Percentiles rank a stretch among this genome's conserved stretches.
Evolutionary conservation across 768 basidiomycete genomes (phyloP).

Genomic region (Nidularia pulvinata): DNA sequence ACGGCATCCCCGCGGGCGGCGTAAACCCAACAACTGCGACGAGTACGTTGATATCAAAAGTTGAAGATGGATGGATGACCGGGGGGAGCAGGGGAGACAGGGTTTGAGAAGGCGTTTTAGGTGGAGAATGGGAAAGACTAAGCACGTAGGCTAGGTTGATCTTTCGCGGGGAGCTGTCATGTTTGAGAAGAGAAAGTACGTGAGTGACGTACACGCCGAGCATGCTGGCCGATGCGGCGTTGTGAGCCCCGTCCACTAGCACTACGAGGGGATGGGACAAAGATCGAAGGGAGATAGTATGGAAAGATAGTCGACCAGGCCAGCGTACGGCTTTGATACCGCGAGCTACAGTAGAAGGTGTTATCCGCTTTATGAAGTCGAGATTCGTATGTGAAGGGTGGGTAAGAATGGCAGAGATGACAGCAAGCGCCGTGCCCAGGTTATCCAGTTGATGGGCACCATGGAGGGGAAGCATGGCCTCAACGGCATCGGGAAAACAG

Average conservation of each 20-base stretch:
- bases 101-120: slow-evolving; percentile 76
- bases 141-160: slow-evolving; percentile 70
- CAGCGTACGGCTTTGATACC: slow-evolving; percentile 70
- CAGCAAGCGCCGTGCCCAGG: slow-evolving; percentile 64
- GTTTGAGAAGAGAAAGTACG: slow-evolving; percentile 16
- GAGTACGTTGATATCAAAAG: slow-evolving; percentile 23
- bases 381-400: slow-evolving; percentile 24
- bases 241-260: slow-evolving; percentile 95
- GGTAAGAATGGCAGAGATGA: slow-evolving; percentile 57
- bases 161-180: slow-evolving; percentile 7
- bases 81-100: slow-evolving; percentile 63
- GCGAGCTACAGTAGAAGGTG: slow-evolving; percentile 38
- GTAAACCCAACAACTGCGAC: slow-evolving; percentile 67
- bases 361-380: slow-evolving; percentile 34
- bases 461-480: slow-evolving; percentile 59
- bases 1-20: slow-evolving; percentile 91
- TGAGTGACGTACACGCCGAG: slow-evolving; percentile 66
- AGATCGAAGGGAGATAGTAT: slow-evolving; percentile 24
- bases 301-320: slow-evolving; percentile 86
- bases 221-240: slow-evolving; percentile 70
- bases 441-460: slow-evolving; percentile 90
- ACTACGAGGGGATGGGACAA: slow-evolving; percentile 30
- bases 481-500: slow-evolving; percentile 42
- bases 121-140: slow-evolving; percentile 83
- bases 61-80: slow-evolving; percentile 16